These are phyloP conservation scores for Flaveria linearis DNA, from an alignment of 129 eudicot species.

Conservation along the genomic window DNA sequence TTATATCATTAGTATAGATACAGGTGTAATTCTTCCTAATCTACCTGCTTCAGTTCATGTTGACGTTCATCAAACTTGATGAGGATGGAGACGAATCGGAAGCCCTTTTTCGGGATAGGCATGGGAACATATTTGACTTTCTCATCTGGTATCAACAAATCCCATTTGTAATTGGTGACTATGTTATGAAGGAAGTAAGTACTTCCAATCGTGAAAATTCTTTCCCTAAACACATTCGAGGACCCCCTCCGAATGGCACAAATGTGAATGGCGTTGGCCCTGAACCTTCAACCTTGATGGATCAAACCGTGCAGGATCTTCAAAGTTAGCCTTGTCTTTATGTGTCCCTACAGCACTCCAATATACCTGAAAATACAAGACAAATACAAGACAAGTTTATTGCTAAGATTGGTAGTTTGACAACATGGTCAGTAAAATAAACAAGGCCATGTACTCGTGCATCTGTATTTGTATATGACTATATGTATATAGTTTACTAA, in stretches of 20 bases:
- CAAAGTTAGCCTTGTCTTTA: constrained; percentile 34
- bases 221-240: constrained; percentile 71
- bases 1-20: background rate
- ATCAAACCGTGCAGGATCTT: constrained; percentile 39
- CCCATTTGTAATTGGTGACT: constrained; percentile 51
- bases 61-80: background rate
- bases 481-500: background rate
- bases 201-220: constrained; percentile 61
- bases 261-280: constrained; percentile 50
- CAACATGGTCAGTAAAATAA: no score
- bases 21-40: background rate
- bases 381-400: no score
- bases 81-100: constrained; percentile 50
- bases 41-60: background rate
- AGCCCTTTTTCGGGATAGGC: constrained; percentile 53
- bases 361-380: constrained; percentile 38
- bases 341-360: constrained; percentile 42
- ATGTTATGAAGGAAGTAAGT: constrained; percentile 54
- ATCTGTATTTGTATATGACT: no score
- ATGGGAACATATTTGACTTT: constrained; percentile 47
- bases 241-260: constrained; percentile 69
- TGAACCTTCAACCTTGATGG: constrained; percentile 59
- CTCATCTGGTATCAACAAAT: constrained; percentile 51
- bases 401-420: no score
- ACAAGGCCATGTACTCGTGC: no score